These are phyloP conservation scores for Rhodotorula paludigena DNA, from an alignment of 768 basidiomycete genomes.

Conservation along the genomic window DNA sequence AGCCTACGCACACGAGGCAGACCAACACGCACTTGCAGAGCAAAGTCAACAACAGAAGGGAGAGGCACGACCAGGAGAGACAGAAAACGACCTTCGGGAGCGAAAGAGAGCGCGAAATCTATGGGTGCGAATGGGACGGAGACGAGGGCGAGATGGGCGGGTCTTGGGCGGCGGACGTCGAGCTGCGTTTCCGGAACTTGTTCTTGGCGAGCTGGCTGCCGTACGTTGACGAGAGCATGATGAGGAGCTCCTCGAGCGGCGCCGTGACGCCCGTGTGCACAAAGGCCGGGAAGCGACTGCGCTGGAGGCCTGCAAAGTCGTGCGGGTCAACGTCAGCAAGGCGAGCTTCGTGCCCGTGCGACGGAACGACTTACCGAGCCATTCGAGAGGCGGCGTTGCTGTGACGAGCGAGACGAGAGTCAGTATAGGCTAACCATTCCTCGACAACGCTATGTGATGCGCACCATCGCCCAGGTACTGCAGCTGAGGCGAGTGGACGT, in stretches of 20 bases:
- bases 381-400: slow-evolving; percentile 17
- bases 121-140: too few species aligned
- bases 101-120: too few species aligned
- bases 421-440: too few species aligned
- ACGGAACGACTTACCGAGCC: neutral
- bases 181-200: slow-evolving; percentile 5
- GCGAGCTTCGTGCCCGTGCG: too few species aligned
- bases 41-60: too few species aligned
- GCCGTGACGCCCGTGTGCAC: slow-evolving; percentile 38
- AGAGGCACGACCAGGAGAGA: too few species aligned
- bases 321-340: too few species aligned
- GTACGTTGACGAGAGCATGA: slow-evolving; percentile 1
- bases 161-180: neutral
- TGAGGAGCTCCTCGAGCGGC: slow-evolving; percentile 67
- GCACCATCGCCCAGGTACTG: slow-evolving; percentile 33
- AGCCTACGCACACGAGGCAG: too few species aligned
- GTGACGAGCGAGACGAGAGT: neutral
- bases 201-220: neutral
- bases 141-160: too few species aligned
- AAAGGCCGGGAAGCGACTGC: slow-evolving; percentile 13
- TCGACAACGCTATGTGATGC: neutral
- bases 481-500: slow-evolving; percentile 28
- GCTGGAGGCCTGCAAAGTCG: slow-evolving; percentile 4
- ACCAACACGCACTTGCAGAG: too few species aligned
- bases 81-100: too few species aligned